Evolutionary conservation across 2,329 filamentous ascomycete species (phyloP).

Genomic region (Fusarium staphyleae): DNA sequence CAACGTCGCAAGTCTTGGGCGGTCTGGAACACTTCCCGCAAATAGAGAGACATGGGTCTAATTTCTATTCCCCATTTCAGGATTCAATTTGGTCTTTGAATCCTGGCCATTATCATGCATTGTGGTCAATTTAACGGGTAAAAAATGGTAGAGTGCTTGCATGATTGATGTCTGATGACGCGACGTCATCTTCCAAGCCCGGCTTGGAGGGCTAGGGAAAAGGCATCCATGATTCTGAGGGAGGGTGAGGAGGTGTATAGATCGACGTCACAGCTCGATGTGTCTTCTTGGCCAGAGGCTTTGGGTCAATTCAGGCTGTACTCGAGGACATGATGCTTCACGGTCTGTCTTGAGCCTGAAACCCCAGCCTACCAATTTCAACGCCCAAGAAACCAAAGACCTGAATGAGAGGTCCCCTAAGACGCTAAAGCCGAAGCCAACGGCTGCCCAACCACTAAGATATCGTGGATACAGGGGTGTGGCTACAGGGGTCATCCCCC

Average conservation of each 20-base stretch:
- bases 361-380: constrained; percentile 1
- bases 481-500: constrained; percentile 25
- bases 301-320: constrained; percentile 3
- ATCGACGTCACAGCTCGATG: neutral
- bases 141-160: constrained; percentile 30
- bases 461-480: constrained; percentile 16
- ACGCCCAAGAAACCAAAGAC: neutral
- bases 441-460: constrained; percentile 26
- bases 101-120: neutral
- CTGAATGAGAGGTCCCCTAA: constrained; percentile 2
- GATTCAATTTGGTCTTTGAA: no score
- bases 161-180: constrained; percentile 20
- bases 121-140: neutral
- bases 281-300: no score
- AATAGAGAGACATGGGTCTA: no score
- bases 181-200: constrained; percentile 25
- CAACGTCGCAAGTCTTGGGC: constrained; percentile 12
- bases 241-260: neutral
- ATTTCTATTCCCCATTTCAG: no score
- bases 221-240: neutral
- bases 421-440: neutral
- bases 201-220: constrained; percentile 14
- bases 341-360: neutral
- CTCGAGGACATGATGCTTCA: neutral
- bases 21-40: constrained; percentile 8